A percentile compares a stretch with the other conserved stretches of the same genome.
Evolutionary conservation across 768 basidiomycete species (phyloP).

Genomic region (Pholiota microspora): DNA sequence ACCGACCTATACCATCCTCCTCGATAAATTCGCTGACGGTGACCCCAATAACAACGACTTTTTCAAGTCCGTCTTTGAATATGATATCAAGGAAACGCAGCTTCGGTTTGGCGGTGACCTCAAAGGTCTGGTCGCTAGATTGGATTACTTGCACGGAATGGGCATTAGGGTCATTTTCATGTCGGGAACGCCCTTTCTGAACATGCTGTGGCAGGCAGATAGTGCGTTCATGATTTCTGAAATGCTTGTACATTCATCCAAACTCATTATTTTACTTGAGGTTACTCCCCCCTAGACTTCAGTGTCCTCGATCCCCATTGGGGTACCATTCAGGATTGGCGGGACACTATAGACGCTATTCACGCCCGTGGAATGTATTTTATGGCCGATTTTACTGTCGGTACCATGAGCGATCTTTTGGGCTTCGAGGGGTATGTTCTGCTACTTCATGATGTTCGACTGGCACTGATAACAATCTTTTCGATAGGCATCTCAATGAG

Average conservation of each 20-base stretch:
- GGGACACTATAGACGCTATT: constrained; percentile 66
- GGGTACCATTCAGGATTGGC: constrained; percentile 84
- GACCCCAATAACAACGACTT: constrained; percentile 91
- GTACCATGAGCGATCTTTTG: constrained; percentile 86
- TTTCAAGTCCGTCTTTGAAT: constrained; percentile 77
- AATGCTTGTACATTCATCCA: background rate
- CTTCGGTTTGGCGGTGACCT: constrained; percentile 89
- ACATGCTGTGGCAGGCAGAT: constrained; percentile 98
- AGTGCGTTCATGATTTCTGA: constrained; percentile 50
- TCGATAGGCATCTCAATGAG: constrained; percentile 66
- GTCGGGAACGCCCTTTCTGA: constrained; percentile 89
- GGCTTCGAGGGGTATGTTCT: constrained; percentile 70
- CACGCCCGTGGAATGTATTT: constrained; percentile 87
- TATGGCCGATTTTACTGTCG: constrained; percentile 92
- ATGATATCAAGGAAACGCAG: constrained; percentile 86
- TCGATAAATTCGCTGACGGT: constrained; percentile 95
- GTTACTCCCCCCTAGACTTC: constrained; percentile 93
- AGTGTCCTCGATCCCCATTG: constrained; percentile 90
- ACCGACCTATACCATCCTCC: constrained; percentile 76
- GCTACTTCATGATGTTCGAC: constrained; percentile 4
- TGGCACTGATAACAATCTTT: constrained; percentile 4
- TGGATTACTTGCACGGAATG: constrained; percentile 92
- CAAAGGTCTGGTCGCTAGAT: constrained; percentile 65
- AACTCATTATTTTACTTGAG: constrained; percentile 34
- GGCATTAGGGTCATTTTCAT: constrained; percentile 84